Percentiles rank a stretch among this genome's conserved stretches.
Evolutionary conservation across 352 stramenopile genomes (phyloP).

Genomic region (Bremia lactucae): DNA sequence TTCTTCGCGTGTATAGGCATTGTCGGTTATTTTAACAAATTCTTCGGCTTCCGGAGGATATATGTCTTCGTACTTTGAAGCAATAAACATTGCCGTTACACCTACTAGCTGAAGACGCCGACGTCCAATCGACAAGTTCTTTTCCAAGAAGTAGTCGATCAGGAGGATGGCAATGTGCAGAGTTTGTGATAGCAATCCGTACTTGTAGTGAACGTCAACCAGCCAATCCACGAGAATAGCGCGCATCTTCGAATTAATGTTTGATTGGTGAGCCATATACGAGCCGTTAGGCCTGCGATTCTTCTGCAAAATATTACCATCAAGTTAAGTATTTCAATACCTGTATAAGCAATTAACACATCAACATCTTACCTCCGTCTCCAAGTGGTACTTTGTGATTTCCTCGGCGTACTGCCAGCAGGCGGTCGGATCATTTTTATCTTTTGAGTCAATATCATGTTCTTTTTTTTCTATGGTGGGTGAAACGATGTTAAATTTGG

Average conservation of each 20-base stretch:
- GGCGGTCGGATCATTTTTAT: slow-evolving; percentile 44
- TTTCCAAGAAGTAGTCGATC: slow-evolving; percentile 76
- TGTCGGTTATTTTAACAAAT: slow-evolving; percentile 96
- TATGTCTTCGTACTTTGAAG: slow-evolving; percentile 97
- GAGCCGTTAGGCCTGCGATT: slow-evolving; percentile 42
- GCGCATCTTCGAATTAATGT: slow-evolving; percentile 99
- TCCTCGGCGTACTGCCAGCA: slow-evolving; percentile 81
- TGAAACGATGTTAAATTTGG: slow-evolving; percentile 16
- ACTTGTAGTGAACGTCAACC: slow-evolving; percentile 86
- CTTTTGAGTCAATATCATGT: slow-evolving; percentile 68
- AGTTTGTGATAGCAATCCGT: slow-evolving; percentile 64
- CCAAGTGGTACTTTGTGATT: slow-evolving; percentile 72
- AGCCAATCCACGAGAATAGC: slow-evolving; percentile 99
- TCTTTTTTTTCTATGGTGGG: slow-evolving; percentile 13
- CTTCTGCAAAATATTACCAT: slow-evolving; percentile 29
- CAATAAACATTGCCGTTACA: slow-evolving; percentile 92
- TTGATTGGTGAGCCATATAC: slow-evolving; percentile 86
- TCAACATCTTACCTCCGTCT: slow-evolving; percentile 32
- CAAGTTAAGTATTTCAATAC: neutral
- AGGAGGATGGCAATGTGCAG: slow-evolving; percentile 79
- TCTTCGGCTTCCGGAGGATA: slow-evolving; percentile 89
- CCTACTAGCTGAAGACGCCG: slow-evolving; percentile 92
- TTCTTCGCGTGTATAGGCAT: slow-evolving; percentile 85
- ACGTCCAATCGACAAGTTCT: slow-evolving; percentile 53
- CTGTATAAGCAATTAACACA: neutral